Evolutionary conservation across 768 basidiomycete species (phyloP).

Genomic region (Tulasnella sp.): DNA sequence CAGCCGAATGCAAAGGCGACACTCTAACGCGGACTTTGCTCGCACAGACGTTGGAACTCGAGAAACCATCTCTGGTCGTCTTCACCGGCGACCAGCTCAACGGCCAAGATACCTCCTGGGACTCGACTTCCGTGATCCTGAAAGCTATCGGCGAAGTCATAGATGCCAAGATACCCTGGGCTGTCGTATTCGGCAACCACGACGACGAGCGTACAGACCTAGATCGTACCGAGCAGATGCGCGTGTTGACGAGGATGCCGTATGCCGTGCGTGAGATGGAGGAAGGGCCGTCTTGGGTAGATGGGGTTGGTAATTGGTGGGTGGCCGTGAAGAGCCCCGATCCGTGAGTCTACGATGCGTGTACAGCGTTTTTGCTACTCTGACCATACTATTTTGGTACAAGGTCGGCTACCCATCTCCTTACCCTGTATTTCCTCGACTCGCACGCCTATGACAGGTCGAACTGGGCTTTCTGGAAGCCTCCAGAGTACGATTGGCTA

Average conservation of each 20-base stretch:
- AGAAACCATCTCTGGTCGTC: constrained; percentile 84
- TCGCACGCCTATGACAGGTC: constrained; percentile 61
- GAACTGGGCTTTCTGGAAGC: constrained; percentile 43
- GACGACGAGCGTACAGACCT: constrained; percentile 59
- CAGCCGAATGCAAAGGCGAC: constrained; percentile 41
- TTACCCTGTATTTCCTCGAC: constrained; percentile 86
- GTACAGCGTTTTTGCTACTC: neutral
- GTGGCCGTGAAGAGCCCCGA: constrained; percentile 76
- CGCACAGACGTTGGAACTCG: constrained; percentile 52
- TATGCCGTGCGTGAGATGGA: constrained; percentile 59
- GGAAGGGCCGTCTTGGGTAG: constrained; percentile 67
- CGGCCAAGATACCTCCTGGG: constrained; percentile 84
- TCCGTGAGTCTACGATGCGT: constrained; percentile 39
- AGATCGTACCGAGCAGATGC: constrained; percentile 50
- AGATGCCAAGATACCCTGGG: constrained; percentile 72
- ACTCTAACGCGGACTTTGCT: constrained; percentile 66
- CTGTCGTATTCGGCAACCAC: constrained; percentile 90
- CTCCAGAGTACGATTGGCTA: constrained; percentile 78
- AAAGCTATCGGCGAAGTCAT: constrained; percentile 45
- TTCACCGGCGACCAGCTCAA: constrained; percentile 92
- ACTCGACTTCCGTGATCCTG: constrained; percentile 71
- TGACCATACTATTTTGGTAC: neutral
- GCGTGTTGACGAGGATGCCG: constrained; percentile 51
- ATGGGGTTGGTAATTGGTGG: constrained; percentile 86
- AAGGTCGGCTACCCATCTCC: constrained; percentile 76